Conservation (phyloP, 208 protist genomes). For the Tritrichomonas foetus region DNA sequence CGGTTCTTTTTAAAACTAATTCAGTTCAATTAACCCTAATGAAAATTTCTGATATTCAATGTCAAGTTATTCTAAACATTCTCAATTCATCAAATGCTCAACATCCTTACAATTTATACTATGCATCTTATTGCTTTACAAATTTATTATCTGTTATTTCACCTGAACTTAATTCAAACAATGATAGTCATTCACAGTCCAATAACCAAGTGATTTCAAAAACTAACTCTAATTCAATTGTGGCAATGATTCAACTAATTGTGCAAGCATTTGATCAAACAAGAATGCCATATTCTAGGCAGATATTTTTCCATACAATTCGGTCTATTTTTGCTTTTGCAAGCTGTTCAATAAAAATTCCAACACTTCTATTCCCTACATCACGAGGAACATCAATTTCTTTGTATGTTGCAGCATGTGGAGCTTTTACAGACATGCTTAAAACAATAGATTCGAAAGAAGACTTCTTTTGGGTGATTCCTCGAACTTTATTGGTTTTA, state of each 20-base stretch:
- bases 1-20: neutral
- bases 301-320: neutral
- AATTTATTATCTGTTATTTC: neutral
- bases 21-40: neutral
- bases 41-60: constrained; percentile 1
- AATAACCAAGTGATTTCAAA: neutral
- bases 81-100: neutral
- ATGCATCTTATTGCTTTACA: neutral
- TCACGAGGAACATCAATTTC: neutral
- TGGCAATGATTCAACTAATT: neutral
- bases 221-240: neutral
- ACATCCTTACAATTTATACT: neutral
- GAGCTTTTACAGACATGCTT: neutral
- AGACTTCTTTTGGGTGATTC: neutral
- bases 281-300: neutral
- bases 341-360: neutral
- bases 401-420: neutral
- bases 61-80: neutral
- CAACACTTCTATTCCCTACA: neutral
- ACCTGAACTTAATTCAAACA: neutral
- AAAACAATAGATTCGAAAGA: neutral
- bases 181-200: too few relatives aligned
- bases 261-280: neutral
- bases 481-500: neutral
- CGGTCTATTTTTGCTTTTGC: neutral